Conservation (phyloP, 2,329 filamentous ascomycete genomes). For the Beauveria rudraprayagi region DNA sequence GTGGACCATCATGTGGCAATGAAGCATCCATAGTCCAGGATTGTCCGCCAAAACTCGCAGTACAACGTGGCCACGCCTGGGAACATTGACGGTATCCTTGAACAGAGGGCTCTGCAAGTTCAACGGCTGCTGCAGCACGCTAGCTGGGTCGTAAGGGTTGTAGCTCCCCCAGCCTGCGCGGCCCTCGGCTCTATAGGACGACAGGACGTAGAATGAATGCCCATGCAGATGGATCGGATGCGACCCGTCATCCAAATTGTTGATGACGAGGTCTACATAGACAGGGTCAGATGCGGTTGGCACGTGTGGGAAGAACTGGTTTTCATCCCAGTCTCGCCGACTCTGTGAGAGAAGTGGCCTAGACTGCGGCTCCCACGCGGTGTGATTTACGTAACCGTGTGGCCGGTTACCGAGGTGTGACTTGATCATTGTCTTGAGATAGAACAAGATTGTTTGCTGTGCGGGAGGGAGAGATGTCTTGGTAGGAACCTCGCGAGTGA, state of each 20-base stretch:
- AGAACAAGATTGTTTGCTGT: slow-evolving; percentile 17
- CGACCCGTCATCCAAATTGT: slow-evolving; percentile 25
- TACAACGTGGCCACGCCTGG: slow-evolving; percentile 19
- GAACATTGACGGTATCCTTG: slow-evolving; percentile 35
- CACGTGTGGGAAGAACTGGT: slow-evolving; percentile 18
- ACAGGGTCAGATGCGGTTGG: slow-evolving; percentile 9
- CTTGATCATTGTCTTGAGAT: slow-evolving; percentile 19
- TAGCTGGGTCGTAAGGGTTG: slow-evolving; percentile 17
- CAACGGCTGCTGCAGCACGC: neutral
- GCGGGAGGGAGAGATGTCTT: slow-evolving; percentile 8
- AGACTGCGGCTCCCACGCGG: slow-evolving; percentile 18
- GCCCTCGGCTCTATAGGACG: slow-evolving; percentile 15
- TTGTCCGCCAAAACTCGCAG: slow-evolving; percentile 19
- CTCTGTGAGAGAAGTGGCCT: slow-evolving; percentile 15
- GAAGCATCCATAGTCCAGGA: slow-evolving; percentile 21
- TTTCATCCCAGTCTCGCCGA: slow-evolving; percentile 16
- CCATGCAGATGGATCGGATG: slow-evolving; percentile 46
- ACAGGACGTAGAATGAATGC: slow-evolving; percentile 40
- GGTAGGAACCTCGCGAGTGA: neutral
- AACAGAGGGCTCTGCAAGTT: slow-evolving; percentile 17
- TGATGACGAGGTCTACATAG: slow-evolving; percentile 22
- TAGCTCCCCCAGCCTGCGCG: slow-evolving; percentile 19
- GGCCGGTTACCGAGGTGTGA: slow-evolving; percentile 17
- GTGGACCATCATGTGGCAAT: slow-evolving; percentile 23
- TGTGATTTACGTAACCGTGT: slow-evolving; percentile 21